These are phyloP conservation scores for Paspalum notatum DNA, from an alignment of 176 grass and related monocot genomes.

Conservation along the genomic window DNA sequence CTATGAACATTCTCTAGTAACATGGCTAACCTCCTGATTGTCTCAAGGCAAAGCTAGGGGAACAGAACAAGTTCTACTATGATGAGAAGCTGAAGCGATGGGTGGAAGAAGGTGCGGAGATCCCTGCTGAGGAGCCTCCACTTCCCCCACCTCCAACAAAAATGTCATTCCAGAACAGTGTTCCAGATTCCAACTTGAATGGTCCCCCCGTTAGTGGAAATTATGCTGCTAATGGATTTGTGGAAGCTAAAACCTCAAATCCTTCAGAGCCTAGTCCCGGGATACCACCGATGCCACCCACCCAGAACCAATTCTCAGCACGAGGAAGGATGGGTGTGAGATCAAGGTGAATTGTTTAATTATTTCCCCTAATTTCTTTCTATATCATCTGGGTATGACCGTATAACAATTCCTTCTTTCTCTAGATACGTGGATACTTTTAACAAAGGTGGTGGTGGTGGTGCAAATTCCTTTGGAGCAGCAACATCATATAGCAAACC, in stretches of 20 bases:
- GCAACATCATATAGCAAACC: slow-evolving; percentile 55
- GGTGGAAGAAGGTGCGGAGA: slow-evolving; percentile 81
- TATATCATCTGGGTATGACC: neutral
- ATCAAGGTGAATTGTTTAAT: slow-evolving; percentile 64
- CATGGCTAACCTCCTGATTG: slow-evolving; percentile 2
- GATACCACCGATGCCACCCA: slow-evolving; percentile 80
- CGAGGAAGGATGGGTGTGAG: slow-evolving; percentile 78
- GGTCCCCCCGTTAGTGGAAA: slow-evolving; percentile 35
- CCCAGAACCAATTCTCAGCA: slow-evolving; percentile 90
- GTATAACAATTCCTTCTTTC: slow-evolving; percentile 13
- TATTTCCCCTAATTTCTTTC: neutral
- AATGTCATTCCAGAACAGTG: slow-evolving; percentile 56
- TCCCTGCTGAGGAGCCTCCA: slow-evolving; percentile 60
- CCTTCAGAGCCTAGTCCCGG: slow-evolving; percentile 38
- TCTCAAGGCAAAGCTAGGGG: slow-evolving; percentile 83
- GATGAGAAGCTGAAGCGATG: slow-evolving; percentile 95
- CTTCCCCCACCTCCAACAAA: slow-evolving; percentile 82
- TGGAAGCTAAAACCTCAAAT: slow-evolving; percentile 39
- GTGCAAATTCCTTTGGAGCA: slow-evolving; percentile 43
- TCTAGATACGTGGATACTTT: slow-evolving; percentile 93
- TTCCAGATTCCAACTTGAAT: slow-evolving; percentile 55
- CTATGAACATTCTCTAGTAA: neutral
- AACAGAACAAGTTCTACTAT: slow-evolving; percentile 89
- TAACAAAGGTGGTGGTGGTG: slow-evolving; percentile 75
- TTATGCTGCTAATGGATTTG: slow-evolving; percentile 47